Evolutionary conservation across 2,329 filamentous ascomycete genomes (phyloP).

Genomic region (Xylariales sp.): DNA sequence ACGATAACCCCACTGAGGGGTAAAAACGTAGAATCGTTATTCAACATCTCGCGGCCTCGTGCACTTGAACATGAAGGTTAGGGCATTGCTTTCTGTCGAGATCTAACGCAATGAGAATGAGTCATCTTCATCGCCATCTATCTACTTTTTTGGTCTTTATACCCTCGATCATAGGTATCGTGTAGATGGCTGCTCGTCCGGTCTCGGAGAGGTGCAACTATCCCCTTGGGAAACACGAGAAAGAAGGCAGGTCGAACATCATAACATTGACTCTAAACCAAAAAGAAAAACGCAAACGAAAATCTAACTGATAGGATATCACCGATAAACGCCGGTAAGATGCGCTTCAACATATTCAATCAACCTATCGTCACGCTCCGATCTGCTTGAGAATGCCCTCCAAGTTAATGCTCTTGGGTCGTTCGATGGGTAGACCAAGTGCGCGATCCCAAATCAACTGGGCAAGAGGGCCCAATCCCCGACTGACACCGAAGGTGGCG

Average conservation of each 20-base stretch:
- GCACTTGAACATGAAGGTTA: neutral
- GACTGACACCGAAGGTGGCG: conserved; percentile 75
- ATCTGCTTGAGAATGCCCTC: conserved; percentile 81
- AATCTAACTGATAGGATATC: conserved; percentile 40
- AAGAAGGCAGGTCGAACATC: conserved; percentile 12
- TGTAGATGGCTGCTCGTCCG: neutral
- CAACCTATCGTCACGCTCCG: conserved; percentile 49
- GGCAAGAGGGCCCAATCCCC: conserved; percentile 85
- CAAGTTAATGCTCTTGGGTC: conserved; percentile 97
- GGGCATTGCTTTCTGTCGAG: neutral
- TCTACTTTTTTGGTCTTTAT: neutral
- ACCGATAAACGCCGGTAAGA: conserved; percentile 35
- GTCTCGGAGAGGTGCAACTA: neutral
- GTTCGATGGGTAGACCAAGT: conserved; percentile 92
- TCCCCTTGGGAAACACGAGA: neutral
- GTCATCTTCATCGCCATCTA: neutral
- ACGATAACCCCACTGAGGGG: conserved; percentile 41
- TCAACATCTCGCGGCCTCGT: conserved; percentile 14
- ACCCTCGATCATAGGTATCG: neutral
- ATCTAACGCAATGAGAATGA: neutral
- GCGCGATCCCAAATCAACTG: conserved; percentile 97
- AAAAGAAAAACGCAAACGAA: conserved; percentile 8
- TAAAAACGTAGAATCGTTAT: conserved; percentile 27
- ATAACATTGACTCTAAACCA: conserved; percentile 18
- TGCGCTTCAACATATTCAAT: conserved; percentile 34